phyloP scores from a whole-genome alignment of 2,329 filamentous ascomycete genomes.

The Plenodomus tracheiphilus region DNA sequence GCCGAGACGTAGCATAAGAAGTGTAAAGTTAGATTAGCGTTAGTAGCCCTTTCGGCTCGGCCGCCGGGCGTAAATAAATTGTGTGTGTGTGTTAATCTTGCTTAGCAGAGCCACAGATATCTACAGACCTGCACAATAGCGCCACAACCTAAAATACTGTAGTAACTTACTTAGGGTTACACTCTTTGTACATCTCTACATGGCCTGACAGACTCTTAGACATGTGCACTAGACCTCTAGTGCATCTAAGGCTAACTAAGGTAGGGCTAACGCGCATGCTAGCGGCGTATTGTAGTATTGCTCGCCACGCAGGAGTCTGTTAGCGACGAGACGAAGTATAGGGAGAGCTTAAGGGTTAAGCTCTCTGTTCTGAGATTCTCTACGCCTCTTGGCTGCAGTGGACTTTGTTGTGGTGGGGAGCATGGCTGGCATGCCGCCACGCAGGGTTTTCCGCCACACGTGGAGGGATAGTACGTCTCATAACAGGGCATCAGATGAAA shows the following conservation, averaged over 20 bases:
- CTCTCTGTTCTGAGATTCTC: constrained; percentile 3
- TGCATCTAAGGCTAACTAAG: background rate
- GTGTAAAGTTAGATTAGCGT: no score
- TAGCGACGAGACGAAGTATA: background rate
- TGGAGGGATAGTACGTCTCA: constrained; percentile 2
- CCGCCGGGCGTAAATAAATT: no score
- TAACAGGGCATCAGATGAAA: no score
- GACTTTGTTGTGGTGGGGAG: constrained; percentile 3
- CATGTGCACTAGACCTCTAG: background rate
- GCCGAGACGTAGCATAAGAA: no score
- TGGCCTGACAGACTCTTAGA: no score
- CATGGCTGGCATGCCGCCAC: constrained; percentile 1
- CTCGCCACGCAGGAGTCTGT: background rate
- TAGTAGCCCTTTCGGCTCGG: no score
- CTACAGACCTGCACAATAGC: no score
- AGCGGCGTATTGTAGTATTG: background rate
- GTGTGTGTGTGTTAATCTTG: no score
- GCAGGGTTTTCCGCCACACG: constrained; percentile 3
- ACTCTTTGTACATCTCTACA: no score
- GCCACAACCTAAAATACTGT: no score
- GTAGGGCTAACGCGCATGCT: background rate
- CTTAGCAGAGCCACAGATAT: no score
- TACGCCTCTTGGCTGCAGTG: background rate
- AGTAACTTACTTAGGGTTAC: no score
- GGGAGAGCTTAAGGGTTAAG: background rate